phyloP scores from a whole-genome alignment of 176 grass and related monocot genomes.

The Pontederia crassipes region DNA sequence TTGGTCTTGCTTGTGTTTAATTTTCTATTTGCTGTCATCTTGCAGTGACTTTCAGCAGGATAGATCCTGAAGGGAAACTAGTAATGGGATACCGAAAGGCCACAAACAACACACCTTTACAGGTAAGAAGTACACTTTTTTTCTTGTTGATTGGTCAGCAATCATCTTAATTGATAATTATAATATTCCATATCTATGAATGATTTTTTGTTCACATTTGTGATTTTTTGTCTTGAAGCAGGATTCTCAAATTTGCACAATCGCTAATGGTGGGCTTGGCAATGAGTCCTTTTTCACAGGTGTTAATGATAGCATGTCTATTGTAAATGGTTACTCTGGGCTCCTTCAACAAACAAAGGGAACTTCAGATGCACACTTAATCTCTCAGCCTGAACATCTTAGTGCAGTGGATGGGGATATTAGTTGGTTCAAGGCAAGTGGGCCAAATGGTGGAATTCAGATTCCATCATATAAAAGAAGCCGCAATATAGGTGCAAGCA shows the following conservation, averaged over 20 bases:
- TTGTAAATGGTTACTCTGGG: slow-evolving; percentile 27
- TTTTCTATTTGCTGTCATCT: slow-evolving; percentile 9
- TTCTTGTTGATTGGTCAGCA: neutral
- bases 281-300: slow-evolving; percentile 50
- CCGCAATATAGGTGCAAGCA: slow-evolving; percentile 50
- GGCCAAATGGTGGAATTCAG: slow-evolving; percentile 50
- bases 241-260: slow-evolving; percentile 54
- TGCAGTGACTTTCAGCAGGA: slow-evolving; percentile 83
- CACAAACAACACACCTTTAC: slow-evolving; percentile 38
- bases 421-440: slow-evolving; percentile 29
- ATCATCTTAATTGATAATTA: no score
- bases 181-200: no score
- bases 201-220: neutral
- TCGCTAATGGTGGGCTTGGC: slow-evolving; percentile 49
- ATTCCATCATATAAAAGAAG: slow-evolving; percentile 55
- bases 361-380: slow-evolving; percentile 34
- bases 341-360: slow-evolving; percentile 31
- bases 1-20: neutral
- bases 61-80: slow-evolving; percentile 89
- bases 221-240: slow-evolving; percentile 4
- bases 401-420: slow-evolving; percentile 38
- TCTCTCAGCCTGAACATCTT: slow-evolving; percentile 43
- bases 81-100: slow-evolving; percentile 94
- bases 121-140: slow-evolving; percentile 26
- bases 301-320: slow-evolving; percentile 32